Base-by-base conservation (phyloP, 768 basidiomycete species). In the Clavulina sp. region DNA sequence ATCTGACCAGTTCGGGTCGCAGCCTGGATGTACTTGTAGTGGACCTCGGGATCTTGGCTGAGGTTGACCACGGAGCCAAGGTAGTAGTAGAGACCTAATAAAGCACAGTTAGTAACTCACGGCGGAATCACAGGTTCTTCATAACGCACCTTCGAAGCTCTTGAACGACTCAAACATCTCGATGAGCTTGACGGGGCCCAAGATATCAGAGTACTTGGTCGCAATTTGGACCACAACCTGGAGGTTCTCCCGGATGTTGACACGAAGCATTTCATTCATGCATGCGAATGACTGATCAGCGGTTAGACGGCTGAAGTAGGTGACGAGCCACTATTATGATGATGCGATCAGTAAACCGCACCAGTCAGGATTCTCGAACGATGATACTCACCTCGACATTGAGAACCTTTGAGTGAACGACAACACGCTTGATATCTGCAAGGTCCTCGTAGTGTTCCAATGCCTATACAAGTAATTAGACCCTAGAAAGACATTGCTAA, bases 1-100 rank as follows among this genome's bases (percentile, higher is more conserved):
- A 99, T 91, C 64, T 97, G 95, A 38, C 93, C 92, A 28, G 95
- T 99, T 26, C 93, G 80, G 1, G 91, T 93, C 4, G 95, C 95
- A 26, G 95, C 95, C 62, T 97, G 93, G 62, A 99, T 96, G 69
- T 97, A 97, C 72, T 99, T 97, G 80, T 95, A 99, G 71, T 96
- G 85, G 2, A 99, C 93, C 64, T 99, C 95, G 3, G 86, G 75
- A 65, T 99, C 95, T 63, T 88, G 78, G 64, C 84, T 88, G 57
- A 99, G 74, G 68, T 97, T 99, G 64, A 99, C 95, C 58, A 99
- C 76, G 6, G 93, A 93, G 26, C 95, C 95, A 41, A 99, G 81
- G 65, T 96, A 97, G 68, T 97, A 97, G 71, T 97, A 99, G 24
- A 99, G 77, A 64, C 86, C 82, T 84, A 55, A 21, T 26, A 30